Base-by-base conservation (phyloP, 768 basidiomycete species). In the Phlegmacium glaucopus region DNA sequence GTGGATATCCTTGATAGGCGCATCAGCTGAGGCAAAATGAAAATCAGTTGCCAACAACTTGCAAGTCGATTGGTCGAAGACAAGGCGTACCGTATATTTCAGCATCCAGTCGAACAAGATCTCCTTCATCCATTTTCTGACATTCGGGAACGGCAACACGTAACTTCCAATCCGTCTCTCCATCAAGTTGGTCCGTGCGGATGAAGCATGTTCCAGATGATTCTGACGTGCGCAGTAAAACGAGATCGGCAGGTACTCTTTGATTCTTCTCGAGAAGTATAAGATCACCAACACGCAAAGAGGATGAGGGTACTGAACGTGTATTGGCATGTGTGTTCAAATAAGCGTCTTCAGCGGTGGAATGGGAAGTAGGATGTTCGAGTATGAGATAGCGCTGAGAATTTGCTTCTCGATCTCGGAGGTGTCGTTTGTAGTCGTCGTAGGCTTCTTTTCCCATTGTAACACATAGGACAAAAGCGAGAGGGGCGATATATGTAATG, bases 381-480 rank as follows among this genome's bases (percentile, higher is more conserved):
- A 97, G 76, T 45, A 90, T 77, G 46, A 89, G 79, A 64, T 97
- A 98, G 54, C 85, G 85, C 49, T 90, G 86, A 0, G 94, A 96
- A 62, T 99, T 99, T 47, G 96, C 94, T 65, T 97, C 93, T 35
- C 82, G 78, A 67, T 98, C 96, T 40, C 96, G 85, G 8, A 86
- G 79, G 59, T 94, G 78, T 18, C 95, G 90, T 60, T 92, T 88
- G 74, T 96, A 97, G 71, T 99, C 95, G 63, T 99, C 96, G 60
- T 93, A 95, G 2, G 96, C 96, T 67, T 99, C 96, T 65, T 99
- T 99, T 16, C 95, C 95, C 81, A 98, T 94, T 2, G 96, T 98
- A 5, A 99, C 90, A 50, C 72, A 80, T 1, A 99, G 76, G 2
- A 99, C 96, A 59, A 99, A 97, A 1, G 91, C 95, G 7, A 99